Base-by-base conservation (phyloP, 2,329 filamentous ascomycete species). In the Ophiostoma perfectum region DNA sequence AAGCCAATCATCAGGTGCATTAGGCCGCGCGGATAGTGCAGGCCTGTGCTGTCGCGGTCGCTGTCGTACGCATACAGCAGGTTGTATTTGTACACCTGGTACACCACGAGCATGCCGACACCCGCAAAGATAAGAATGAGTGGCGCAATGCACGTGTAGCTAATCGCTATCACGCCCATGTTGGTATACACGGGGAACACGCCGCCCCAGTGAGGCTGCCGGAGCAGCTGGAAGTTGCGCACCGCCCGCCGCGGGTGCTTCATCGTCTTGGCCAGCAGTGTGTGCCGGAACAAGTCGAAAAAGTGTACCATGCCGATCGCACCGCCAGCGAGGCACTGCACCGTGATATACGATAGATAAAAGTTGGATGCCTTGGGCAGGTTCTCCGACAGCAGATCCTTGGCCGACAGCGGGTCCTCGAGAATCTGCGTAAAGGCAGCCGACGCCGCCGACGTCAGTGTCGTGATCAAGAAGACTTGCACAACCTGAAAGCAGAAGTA, bases 31-130 rank as follows among this genome's bases (percentile, higher is more conserved):
- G 92, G 90, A 76, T 97, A 98, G 74, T 92, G 88, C 36, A 94
- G 87, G 65, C 95, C 94, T 74, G 92, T 92, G 64, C 93, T 97
- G 75, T 98, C 93, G 71, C 96, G 88, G 71, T 88, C 82, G 12
- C 90, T 85, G 72, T 93, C 90, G 64, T 87, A 89, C 14, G 95
- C 90, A 76, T 91, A 97, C 36, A 97, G 82, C 67, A 97, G 78
- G 78, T 94, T 93, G 83, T 97, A 96, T 49, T 90, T 86, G 80
- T 93, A 96, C 67, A 91, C 90, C 66, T 92, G 82, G 78, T 96
- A 95, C 80, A 96, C 91, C 65, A 96, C 80, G 58, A 82, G 85
- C 71, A 97, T 85, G 45, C 90, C 92, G 52, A 93, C 80, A 1
- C 89, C 87, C 0, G 91, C 90, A 77, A 96, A 96, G 58, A 89